phyloP scores from a whole-genome alignment of 306 rosid species.

The Vigna hirtella region DNA sequence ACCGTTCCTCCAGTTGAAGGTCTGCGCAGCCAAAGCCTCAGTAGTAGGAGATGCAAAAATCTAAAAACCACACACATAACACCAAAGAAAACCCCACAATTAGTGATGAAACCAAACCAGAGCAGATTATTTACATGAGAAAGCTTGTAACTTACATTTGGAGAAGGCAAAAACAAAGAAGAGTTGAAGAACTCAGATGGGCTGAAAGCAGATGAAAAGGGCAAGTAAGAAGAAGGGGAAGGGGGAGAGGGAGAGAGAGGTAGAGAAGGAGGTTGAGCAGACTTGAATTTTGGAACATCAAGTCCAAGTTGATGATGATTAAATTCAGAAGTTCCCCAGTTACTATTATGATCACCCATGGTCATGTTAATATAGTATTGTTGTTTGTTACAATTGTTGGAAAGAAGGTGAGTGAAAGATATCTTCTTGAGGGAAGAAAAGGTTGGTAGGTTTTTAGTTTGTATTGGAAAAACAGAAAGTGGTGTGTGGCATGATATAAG shows the following conservation, averaged over 20 bases:
- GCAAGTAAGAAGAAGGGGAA: conserved; percentile 69
- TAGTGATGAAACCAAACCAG: conserved; percentile 1
- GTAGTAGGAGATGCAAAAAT: conserved; percentile 71
- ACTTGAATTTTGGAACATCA: conserved; percentile 70
- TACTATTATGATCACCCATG: conserved; percentile 46
- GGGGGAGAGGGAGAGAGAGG: conserved; percentile 61
- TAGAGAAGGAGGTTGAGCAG: conserved; percentile 67
- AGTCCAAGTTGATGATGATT: conserved; percentile 38
- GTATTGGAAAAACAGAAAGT: background rate
- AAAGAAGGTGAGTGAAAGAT: conserved; percentile 60
- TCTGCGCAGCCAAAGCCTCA: conserved; percentile 61
- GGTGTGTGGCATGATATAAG: conserved; percentile 12
- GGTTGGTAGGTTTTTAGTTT: conserved; percentile 34
- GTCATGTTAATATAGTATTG: conserved; percentile 36
- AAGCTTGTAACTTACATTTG: conserved; percentile 60
- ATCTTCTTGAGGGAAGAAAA: conserved; percentile 42
- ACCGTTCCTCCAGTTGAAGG: conserved; percentile 57
- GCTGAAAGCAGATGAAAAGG: conserved; percentile 58
- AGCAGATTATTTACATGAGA: background rate
- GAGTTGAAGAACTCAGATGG: conserved; percentile 73
- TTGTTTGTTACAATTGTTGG: conserved; percentile 39
- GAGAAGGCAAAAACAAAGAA: conserved; percentile 58
- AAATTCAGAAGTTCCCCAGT: conserved; percentile 57
- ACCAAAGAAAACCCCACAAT: conserved; percentile 37
- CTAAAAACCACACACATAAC: conserved; percentile 45